Evolutionary conservation across 2,329 filamentous ascomycete genomes (phyloP).

Genomic region (Colletotrichum viniferum): DNA sequence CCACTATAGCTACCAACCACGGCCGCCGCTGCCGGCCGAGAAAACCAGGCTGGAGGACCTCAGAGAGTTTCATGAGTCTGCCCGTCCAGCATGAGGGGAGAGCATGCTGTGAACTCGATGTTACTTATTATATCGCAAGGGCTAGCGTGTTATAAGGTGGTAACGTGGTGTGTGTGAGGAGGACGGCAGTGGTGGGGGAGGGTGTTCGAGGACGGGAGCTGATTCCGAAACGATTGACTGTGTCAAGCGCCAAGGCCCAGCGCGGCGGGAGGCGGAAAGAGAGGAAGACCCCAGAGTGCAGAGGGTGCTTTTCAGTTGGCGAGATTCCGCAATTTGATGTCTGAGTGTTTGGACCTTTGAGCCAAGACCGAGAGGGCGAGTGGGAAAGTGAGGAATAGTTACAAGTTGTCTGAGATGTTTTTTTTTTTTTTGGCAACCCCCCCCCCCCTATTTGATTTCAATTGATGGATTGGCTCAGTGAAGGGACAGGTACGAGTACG

Average conservation of each 20-base stretch:
- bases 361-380: not conserved
- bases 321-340: not conserved
- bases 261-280: not conserved
- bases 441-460: not conserved
- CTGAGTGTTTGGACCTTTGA: not conserved
- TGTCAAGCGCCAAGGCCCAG: slow-evolving; percentile 17
- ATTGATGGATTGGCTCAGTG: not conserved
- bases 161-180: not conserved
- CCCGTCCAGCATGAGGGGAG: not conserved
- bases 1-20: not conserved
- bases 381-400: not conserved
- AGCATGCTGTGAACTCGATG: not conserved
- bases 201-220: not conserved
- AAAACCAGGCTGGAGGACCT: not conserved
- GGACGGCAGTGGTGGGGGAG: not conserved
- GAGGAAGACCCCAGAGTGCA: not conserved
- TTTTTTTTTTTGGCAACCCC: not conserved
- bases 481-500: not conserved
- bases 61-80: not conserved
- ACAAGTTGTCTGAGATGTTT: not conserved
- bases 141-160: not conserved
- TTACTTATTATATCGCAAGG: not conserved
- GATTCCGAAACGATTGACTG: slow-evolving; percentile 15
- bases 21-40: not conserved
- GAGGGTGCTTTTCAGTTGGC: not conserved